Conservation (phyloP, 2,329 filamentous ascomycete genomes). For the Sclerotinia minor region DNA sequence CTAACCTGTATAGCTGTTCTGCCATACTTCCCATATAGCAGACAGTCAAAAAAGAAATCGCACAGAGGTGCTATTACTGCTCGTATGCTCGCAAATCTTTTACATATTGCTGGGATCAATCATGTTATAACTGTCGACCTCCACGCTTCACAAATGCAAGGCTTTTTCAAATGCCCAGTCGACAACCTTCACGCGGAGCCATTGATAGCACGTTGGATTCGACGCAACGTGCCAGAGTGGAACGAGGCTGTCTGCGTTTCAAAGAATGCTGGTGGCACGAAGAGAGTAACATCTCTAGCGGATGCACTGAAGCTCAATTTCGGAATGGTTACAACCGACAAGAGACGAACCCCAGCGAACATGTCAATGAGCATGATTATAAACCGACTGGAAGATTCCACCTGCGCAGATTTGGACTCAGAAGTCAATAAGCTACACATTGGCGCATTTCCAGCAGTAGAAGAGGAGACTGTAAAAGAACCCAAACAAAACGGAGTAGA, state of each 20-base stretch:
- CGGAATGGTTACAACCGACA: slow-evolving; percentile 88
- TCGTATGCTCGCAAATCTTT: slow-evolving; percentile 92
- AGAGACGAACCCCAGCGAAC: slow-evolving; percentile 60
- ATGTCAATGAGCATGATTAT: slow-evolving; percentile 81
- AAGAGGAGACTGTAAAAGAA: slow-evolving; percentile 23
- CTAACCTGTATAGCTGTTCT: slow-evolving; percentile 64
- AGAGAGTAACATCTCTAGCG: slow-evolving; percentile 91
- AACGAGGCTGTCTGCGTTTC: slow-evolving; percentile 91
- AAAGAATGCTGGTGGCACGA: slow-evolving; percentile 96
- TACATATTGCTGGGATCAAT: slow-evolving; percentile 90
- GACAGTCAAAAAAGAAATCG: slow-evolving; percentile 98
- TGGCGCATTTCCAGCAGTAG: slow-evolving; percentile 25
- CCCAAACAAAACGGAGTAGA: slow-evolving; percentile 18
- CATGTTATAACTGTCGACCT: slow-evolving; percentile 97
- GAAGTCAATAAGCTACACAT: slow-evolving; percentile 39
- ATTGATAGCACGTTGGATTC: slow-evolving; percentile 93
- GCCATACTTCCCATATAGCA: slow-evolving; percentile 98
- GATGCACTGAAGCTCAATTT: slow-evolving; percentile 97
- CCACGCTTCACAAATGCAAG: slow-evolving; percentile 98
- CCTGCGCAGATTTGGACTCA: slow-evolving; percentile 49
- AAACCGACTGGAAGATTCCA: slow-evolving; percentile 62
- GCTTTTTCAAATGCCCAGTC: slow-evolving; percentile 96
- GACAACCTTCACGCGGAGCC: slow-evolving; percentile 97
- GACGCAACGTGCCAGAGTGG: slow-evolving; percentile 84
- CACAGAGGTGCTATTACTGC: slow-evolving; percentile 95